Evolutionary conservation across 164 flowering plant genomes (phyloP), one percentile per base, ranked within the genome.

Genomic region (Cinnamomum chago): DNA sequence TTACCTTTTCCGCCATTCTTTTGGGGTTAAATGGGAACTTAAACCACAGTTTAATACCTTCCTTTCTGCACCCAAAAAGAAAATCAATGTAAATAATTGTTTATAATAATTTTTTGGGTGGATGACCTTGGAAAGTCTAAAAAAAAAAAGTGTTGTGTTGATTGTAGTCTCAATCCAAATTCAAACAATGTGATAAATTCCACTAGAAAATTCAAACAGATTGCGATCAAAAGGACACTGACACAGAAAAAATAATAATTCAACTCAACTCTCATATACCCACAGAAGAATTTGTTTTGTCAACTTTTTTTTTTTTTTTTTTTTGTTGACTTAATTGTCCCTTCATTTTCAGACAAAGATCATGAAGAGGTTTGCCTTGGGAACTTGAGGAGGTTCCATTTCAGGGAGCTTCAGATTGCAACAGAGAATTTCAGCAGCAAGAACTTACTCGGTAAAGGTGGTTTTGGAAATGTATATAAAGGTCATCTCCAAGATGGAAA

Each of bases 401-500:
- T 91, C 72, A 91, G 87, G 86, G 95, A 91, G 80, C 92, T 91
- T 14, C 82, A 88, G 13, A 77, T 79, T 13, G 93, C 95, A 71
- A 91, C 95, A 1, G 84, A 87, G 74, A 86, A 88, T 82, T 91
- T 91, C 84, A 89, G 76, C 76, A 28, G 87, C 14, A 91, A 88
- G 79, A 88, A 89, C 73, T 88, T 91, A 64, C 70, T 91, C 6
- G 96, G 93, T 55, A 87, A 83, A 66, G 96, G 93, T 50, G 96
- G 96, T 24, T 91, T 84, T 76, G 96, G 96, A 60, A 86, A 86
- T 75, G 96, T 91, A 22, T 91, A 90, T 81, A 91, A 85, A 74
- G 96, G 96, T 50, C 70, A 79, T 84, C 77, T 91, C 76, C 86
- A 79, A 70, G 91, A 87, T 79, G 90, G 92, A 5, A 79, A 86